A percentile compares a stretch with the other conserved stretches of the same genome.
phyloP scores from a whole-genome alignment of 139 green algal species.

The Edaphochlamys debaryana region DNA sequence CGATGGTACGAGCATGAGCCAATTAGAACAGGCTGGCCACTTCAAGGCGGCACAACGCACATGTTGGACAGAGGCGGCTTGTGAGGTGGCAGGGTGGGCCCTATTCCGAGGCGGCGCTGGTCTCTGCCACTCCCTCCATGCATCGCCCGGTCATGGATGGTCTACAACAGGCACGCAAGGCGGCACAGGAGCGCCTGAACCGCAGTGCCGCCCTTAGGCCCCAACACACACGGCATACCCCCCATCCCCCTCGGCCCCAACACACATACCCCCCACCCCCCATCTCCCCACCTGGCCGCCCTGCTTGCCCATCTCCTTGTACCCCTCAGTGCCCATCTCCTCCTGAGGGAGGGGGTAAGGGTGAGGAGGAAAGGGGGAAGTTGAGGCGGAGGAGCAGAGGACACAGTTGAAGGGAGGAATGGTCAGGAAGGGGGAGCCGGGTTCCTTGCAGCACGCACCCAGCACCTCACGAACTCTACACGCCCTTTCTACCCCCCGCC shows the following conservation, averaged over 20 bases:
- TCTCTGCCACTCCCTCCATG: not conserved
- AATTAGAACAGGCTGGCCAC: no score
- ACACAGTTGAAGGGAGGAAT: not conserved
- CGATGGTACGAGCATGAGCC: not conserved
- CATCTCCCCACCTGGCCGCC: conserved; percentile 7
- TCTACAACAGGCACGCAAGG: no score
- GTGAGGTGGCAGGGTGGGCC: no score
- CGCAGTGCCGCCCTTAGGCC: not conserved
- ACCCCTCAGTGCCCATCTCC: conserved; percentile 32
- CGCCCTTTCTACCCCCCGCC: not conserved
- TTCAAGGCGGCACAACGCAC: not conserved
- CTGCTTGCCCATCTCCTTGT: conserved; percentile 32
- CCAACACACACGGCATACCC: no score
- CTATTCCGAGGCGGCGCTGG: not conserved
- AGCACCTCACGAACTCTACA: no score
- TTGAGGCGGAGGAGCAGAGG: not conserved
- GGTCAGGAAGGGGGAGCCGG: not conserved
- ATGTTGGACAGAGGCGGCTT: not conserved
- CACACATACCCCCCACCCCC: not conserved
- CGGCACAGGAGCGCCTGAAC: no score
- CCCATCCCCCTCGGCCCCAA: no score
- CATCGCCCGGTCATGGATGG: no score
- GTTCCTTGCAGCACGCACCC: no score
- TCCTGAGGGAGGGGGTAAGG: no score
- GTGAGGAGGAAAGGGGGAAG: no score